Percentiles rank a stretch among this genome's conserved stretches.
These are phyloP conservation scores for Neonectria magnoliae DNA, from an alignment of 2,329 filamentous ascomycete species.

Conservation along the genomic window DNA sequence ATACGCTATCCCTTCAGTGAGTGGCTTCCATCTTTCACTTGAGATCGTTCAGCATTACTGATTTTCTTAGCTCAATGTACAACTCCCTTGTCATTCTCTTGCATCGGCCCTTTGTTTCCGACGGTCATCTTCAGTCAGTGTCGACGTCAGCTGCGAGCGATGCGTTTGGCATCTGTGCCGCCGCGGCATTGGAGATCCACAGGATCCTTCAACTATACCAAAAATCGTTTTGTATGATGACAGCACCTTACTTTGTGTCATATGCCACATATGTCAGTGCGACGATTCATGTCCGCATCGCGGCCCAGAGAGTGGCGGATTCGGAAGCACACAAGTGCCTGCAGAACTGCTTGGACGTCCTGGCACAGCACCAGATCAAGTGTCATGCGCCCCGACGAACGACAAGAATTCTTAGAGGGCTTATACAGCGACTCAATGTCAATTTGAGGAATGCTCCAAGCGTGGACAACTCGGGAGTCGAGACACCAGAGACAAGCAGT, in stretches of 20 bases:
- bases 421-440: constrained; percentile 15
- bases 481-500: background rate
- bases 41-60: background rate
- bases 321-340: constrained; percentile 53
- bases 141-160: constrained; percentile 49
- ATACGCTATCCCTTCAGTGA: constrained; percentile 45
- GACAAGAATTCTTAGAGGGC: constrained; percentile 20
- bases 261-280: constrained; percentile 64
- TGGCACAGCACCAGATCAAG: constrained; percentile 56
- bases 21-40: background rate
- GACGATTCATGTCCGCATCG: constrained; percentile 61
- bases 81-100: constrained; percentile 63
- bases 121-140: constrained; percentile 57
- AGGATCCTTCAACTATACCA: constrained; percentile 54
- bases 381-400: constrained; percentile 26
- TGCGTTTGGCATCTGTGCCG: constrained; percentile 55
- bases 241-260: constrained; percentile 60
- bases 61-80: constrained; percentile 53
- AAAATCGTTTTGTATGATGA: constrained; percentile 52
- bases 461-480: background rate
- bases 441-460: background rate
- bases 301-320: constrained; percentile 52
- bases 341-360: constrained; percentile 54
- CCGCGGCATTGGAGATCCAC: constrained; percentile 55
- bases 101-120: constrained; percentile 62